Evolutionary conservation across 2,329 filamentous ascomycete species (phyloP).

Genomic region (Epicoccum nigrum): DNA sequence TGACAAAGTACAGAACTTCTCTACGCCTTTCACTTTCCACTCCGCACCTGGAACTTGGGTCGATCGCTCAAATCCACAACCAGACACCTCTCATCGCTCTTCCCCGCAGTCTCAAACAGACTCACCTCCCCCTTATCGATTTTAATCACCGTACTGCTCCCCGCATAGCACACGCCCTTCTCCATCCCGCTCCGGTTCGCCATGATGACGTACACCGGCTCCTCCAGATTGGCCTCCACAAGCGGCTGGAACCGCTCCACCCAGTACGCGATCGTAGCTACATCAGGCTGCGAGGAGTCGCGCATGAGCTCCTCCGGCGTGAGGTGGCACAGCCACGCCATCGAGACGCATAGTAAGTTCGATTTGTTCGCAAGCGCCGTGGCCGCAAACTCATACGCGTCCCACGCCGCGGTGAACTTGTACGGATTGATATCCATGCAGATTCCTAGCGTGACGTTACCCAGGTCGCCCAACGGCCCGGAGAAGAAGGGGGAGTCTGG

Average conservation of each 20-base stretch:
- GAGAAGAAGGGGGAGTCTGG: constrained; percentile 45
- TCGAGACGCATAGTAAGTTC: constrained; percentile 71
- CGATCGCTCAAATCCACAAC: constrained; percentile 66
- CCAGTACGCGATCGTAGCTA: constrained; percentile 79
- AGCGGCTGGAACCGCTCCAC: constrained; percentile 70
- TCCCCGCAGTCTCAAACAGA: constrained; percentile 72
- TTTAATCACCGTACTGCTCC: constrained; percentile 73
- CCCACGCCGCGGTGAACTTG: constrained; percentile 64
- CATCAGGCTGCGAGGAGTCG: constrained; percentile 64
- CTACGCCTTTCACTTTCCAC: constrained; percentile 18
- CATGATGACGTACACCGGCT: constrained; percentile 71
- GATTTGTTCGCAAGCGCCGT: constrained; percentile 64
- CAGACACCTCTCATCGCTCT: constrained; percentile 71
- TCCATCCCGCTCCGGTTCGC: constrained; percentile 74
- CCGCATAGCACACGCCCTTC: constrained; percentile 70
- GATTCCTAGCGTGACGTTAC: constrained; percentile 53
- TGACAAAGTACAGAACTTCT: neutral
- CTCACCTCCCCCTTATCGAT: constrained; percentile 69
- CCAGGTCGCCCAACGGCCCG: constrained; percentile 43
- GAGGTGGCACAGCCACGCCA: constrained; percentile 76
- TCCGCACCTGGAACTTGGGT: constrained; percentile 45
- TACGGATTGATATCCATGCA: constrained; percentile 69
- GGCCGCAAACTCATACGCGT: constrained; percentile 62
- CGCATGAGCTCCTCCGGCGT: constrained; percentile 55
- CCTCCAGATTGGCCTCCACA: constrained; percentile 39